Evolutionary conservation across 139 green algal species (phyloP).

Genomic region (Nannochloris sp.): DNA sequence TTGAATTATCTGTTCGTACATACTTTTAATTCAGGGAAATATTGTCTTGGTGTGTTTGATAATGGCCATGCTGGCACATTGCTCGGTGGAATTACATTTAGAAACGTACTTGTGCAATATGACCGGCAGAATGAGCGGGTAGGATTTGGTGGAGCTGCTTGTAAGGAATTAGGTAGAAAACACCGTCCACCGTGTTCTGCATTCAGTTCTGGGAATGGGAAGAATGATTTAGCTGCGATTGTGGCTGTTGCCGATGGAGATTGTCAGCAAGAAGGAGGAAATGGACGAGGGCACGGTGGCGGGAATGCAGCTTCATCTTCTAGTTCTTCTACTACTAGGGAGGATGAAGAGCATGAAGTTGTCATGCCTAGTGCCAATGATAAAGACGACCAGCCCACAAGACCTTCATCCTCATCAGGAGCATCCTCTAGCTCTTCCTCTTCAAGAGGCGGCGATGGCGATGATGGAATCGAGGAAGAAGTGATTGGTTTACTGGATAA

Average conservation of each 20-base stretch:
- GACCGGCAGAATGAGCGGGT: conserved; percentile 41
- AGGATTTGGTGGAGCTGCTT: conserved; percentile 45
- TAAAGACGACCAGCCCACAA: background rate
- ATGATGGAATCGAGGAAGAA: too few species aligned
- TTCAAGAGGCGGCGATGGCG: background rate
- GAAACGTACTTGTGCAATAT: conserved; percentile 72
- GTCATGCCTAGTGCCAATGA: background rate
- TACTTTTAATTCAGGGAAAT: conserved; percentile 44
- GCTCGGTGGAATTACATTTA: conserved; percentile 77
- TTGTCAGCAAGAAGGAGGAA: background rate
- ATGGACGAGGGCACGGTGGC: background rate
- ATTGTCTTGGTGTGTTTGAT: conserved; percentile 90
- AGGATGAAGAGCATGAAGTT: conserved; percentile 1
- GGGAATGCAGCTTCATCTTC: background rate
- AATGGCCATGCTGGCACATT: conserved; percentile 72
- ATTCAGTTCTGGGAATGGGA: background rate
- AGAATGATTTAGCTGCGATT: background rate
- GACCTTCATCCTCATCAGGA: too few species aligned
- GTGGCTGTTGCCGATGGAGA: background rate
- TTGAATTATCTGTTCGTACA: conserved; percentile 87
- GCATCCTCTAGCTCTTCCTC: background rate
- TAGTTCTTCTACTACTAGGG: background rate
- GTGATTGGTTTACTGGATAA: too few species aligned
- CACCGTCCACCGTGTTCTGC: conserved; percentile 20
- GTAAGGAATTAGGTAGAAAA: conserved; percentile 29